Conservation (phyloP, 2,329 filamentous ascomycete genomes). For the Trichoderma pleuroti region DNA sequence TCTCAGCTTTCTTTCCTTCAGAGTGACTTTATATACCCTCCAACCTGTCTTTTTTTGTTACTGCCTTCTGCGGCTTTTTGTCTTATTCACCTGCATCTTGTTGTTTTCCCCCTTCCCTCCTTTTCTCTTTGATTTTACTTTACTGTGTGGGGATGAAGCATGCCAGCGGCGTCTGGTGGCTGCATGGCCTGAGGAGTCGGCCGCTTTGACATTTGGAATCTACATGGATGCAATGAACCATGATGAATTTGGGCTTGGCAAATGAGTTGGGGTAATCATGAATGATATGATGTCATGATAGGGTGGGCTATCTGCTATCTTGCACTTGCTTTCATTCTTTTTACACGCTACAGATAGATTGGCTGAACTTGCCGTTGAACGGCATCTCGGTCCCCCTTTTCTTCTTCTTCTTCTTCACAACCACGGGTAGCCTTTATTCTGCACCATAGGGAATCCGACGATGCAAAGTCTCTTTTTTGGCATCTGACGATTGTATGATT, state of each 20-base stretch:
- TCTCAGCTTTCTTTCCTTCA: not conserved
- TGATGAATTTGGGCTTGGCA: slow-evolving; percentile 1
- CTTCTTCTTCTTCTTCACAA: not conserved
- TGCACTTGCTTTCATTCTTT: not conserved
- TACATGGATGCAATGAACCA: slow-evolving; percentile 7
- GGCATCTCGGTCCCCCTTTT: not conserved
- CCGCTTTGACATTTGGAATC: slow-evolving; percentile 4
- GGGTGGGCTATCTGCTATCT: not conserved
- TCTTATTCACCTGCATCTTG: not conserved
- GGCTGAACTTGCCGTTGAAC: slow-evolving; percentile 1
- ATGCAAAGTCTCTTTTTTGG: not conserved
- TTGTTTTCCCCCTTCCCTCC: not conserved
- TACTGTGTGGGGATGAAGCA: not conserved
- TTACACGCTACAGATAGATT: slow-evolving; percentile 2
- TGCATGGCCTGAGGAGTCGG: not conserved
- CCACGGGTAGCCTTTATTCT: not conserved
- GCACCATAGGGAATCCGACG: not conserved
- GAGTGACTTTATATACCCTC: slow-evolving; percentile 2
- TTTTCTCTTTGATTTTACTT: not conserved
- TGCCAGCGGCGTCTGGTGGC: not conserved
- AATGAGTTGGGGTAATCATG: slow-evolving; percentile 3
- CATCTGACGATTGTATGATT: not conserved
- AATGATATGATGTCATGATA: slow-evolving; percentile 4
- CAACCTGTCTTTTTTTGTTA: not conserved
- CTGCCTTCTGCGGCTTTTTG: not conserved